Percentiles rank a stretch among this genome's conserved stretches.
These are phyloP conservation scores for Nitzschia sp. DNA, from an alignment of 108 stramenopile genomes.

Conservation along the genomic window DNA sequence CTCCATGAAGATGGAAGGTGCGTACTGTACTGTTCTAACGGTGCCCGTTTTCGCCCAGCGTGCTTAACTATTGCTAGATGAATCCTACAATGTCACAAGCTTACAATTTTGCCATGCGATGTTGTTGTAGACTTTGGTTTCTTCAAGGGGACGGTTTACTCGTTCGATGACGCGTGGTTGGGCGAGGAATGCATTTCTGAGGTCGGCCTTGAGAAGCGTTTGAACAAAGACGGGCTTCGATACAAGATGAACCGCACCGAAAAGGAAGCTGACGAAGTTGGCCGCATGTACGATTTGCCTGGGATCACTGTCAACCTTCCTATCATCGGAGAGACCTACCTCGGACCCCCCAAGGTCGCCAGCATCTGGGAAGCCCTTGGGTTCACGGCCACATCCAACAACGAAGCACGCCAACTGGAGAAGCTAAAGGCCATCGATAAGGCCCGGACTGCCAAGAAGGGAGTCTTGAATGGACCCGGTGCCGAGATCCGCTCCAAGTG, in stretches of 20 bases:
- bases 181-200: slow-evolving; percentile 76
- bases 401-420: slow-evolving; percentile 82
- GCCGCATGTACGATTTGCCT: slow-evolving; percentile 63
- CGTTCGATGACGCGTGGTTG: slow-evolving; percentile 80
- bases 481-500: slow-evolving; percentile 73
- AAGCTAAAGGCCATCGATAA: slow-evolving; percentile 86
- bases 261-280: slow-evolving; percentile 75
- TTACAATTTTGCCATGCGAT: not conserved
- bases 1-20: slow-evolving; percentile 84
- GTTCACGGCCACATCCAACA: slow-evolving; percentile 90
- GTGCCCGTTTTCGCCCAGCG: no score
- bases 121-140: slow-evolving; percentile 74
- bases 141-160: slow-evolving; percentile 62
- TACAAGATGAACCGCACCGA: slow-evolving; percentile 85
- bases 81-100: no score
- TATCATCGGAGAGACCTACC: slow-evolving; percentile 82
- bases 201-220: slow-evolving; percentile 66
- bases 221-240: slow-evolving; percentile 86
- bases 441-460: slow-evolving; percentile 64
- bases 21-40: no score
- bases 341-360: slow-evolving; percentile 86
- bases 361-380: slow-evolving; percentile 87
- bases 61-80: no score
- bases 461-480: slow-evolving; percentile 71
- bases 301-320: slow-evolving; percentile 81